Percentiles rank a stretch among this genome's conserved stretches.
Conservation (phyloP, 176 grass and related monocot species). For the Cocos nucifera region DNA sequence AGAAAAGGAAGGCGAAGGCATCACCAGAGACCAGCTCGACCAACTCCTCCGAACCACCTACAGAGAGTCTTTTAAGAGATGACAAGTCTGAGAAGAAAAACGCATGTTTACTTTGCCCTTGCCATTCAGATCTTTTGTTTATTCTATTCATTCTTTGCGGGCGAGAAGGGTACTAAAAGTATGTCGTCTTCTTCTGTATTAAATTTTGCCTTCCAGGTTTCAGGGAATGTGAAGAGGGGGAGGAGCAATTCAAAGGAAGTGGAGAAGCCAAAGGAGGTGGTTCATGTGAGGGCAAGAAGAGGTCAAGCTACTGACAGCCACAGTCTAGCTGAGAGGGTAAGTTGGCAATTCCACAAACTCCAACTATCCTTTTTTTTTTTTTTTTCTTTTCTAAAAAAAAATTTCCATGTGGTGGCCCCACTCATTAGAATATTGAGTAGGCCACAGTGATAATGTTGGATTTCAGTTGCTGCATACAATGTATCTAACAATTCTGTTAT, state of each 20-base stretch:
- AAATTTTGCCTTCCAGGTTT: not conserved
- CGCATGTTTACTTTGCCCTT: not conserved
- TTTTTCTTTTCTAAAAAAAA: too few species aligned
- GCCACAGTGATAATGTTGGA: not conserved
- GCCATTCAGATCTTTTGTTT: too few species aligned
- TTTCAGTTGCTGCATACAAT: not conserved
- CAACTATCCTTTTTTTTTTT: too few species aligned
- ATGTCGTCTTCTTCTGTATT: too few species aligned
- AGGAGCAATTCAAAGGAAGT: slow-evolving; percentile 6
- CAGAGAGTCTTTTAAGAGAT: not conserved
- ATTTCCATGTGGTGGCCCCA: not conserved
- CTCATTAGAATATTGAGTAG: not conserved
- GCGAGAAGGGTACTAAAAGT: too few species aligned
- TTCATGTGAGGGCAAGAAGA: slow-evolving; percentile 25
- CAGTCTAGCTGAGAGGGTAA: slow-evolving; percentile 27
- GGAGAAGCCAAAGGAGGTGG: slow-evolving; percentile 23
- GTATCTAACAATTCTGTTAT: too few species aligned
- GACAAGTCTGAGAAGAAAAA: not conserved
- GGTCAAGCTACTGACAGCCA: slow-evolving; percentile 26
- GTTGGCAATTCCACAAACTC: not conserved
- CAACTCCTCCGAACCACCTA: not conserved
- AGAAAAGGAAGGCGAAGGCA: not conserved
- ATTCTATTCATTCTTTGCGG: too few species aligned
- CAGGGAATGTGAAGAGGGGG: slow-evolving; percentile 3
- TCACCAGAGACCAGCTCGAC: not conserved